Percentiles rank a stretch among this genome's conserved stretches.
phyloP scores from a whole-genome alignment of 306 rosid species.

The Cercis canadensis region DNA sequence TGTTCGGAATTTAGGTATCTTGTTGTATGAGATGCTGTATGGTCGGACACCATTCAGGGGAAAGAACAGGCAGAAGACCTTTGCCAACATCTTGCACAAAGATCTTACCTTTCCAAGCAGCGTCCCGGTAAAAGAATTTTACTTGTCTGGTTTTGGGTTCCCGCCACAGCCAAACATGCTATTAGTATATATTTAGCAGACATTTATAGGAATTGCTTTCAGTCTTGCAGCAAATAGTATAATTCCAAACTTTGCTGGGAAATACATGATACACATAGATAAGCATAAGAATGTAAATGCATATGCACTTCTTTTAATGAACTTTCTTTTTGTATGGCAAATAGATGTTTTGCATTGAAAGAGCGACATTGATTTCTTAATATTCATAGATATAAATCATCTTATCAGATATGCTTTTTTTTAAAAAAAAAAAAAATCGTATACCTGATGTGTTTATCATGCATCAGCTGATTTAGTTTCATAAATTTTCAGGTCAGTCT shows the following conservation, averaged over 20 bases:
- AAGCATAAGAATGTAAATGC: neutral
- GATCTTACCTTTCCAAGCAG: conserved; percentile 96
- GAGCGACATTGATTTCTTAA: neutral
- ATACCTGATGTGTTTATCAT: conserved; percentile 27
- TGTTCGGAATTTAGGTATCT: conserved; percentile 66
- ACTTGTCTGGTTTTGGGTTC: too few relatives aligned
- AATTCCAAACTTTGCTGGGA: conserved; percentile 15
- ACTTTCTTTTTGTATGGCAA: neutral
- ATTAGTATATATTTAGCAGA: neutral
- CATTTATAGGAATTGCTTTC: neutral
- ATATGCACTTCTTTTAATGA: neutral
- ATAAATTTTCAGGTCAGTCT: conserved; percentile 76
- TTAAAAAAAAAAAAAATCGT: neutral
- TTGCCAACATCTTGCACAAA: conserved; percentile 84
- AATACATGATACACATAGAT: conserved; percentile 9
- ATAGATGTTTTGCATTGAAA: conserved; percentile 9
- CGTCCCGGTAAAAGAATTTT: conserved; percentile 61
- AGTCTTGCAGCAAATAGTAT: conserved; percentile 7
- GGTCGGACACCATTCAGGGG: conserved; percentile 98
- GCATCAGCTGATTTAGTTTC: conserved; percentile 31
- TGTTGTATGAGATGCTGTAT: conserved; percentile 94
- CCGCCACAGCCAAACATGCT: neutral
- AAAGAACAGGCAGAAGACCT: conserved; percentile 87
- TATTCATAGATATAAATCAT: neutral
- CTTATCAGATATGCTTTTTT: neutral